A percentile compares a stretch with the other conserved stretches of the same genome.
Conservation (phyloP, 1,139 yeast species). For the Groenewaldozyma auringiensis region DNA sequence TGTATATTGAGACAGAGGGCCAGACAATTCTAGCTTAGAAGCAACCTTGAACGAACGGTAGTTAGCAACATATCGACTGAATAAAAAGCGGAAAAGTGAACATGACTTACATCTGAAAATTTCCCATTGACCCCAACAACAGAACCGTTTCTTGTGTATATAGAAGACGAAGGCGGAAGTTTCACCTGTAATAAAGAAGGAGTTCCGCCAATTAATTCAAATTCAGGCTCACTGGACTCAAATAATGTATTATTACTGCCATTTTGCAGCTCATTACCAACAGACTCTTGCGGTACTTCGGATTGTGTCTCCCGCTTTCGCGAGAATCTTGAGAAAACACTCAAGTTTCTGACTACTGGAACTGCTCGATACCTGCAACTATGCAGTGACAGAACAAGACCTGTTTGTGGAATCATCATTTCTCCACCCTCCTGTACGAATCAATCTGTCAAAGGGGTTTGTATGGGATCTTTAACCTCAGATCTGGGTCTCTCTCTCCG, state of each 20-base stretch:
- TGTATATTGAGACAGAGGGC: constrained; percentile 16
- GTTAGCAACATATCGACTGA: background rate
- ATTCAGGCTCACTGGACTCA: constrained; percentile 30
- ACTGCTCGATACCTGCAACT: no score
- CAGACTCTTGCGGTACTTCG: background rate
- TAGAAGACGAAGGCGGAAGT: constrained; percentile 42
- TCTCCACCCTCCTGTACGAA: no score
- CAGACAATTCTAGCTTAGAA: constrained; percentile 17
- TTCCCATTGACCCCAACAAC: constrained; percentile 43
- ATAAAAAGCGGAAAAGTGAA: background rate
- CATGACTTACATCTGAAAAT: constrained; percentile 18
- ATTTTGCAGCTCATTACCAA: background rate
- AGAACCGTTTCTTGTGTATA: constrained; percentile 40
- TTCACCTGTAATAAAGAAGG: constrained; percentile 39
- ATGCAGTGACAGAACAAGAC: no score
- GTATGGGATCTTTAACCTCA: no score
- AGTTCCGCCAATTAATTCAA: constrained; percentile 40
- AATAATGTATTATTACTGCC: background rate
- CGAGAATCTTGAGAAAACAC: background rate
- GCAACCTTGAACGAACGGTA: constrained; percentile 10
- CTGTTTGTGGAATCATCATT: no score
- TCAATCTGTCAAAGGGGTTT: no score
- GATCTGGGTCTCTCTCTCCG: no score
- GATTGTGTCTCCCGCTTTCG: background rate
- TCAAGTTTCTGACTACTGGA: background rate